Evolutionary conservation across 202 grass and related monocot genomes (phyloP).

Genomic region (Dendrocalamus latiflorus): DNA sequence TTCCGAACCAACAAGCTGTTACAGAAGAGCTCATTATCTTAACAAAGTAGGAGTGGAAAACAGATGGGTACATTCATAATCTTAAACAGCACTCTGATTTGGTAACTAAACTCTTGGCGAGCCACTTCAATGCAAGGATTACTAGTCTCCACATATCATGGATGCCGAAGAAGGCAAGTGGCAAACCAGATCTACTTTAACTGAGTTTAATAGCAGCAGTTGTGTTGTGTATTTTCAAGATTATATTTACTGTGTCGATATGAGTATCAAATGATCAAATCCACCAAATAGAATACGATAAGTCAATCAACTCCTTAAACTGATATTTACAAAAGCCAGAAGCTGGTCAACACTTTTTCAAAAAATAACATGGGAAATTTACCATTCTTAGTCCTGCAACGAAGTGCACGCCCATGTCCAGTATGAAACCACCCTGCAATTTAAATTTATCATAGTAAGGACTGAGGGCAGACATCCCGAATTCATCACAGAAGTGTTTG

Average conservation of each 20-base stretch:
- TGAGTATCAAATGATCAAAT: not conserved
- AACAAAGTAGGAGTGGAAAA: conserved; percentile 13
- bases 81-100: not conserved
- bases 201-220: not conserved
- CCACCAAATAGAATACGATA: not conserved
- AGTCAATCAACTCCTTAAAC: not conserved
- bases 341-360: not conserved
- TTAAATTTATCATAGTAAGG: conserved; percentile 17
- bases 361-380: conserved; percentile 10
- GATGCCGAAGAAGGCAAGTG: not conserved
- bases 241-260: not conserved
- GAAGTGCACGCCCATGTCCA: conserved; percentile 97
- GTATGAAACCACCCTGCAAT: conserved; percentile 93
- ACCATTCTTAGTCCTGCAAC: conserved; percentile 96
- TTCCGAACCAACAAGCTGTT: conserved; percentile 90
- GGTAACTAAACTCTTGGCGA: not conserved
- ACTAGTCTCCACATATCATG: not conserved
- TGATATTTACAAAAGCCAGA: not conserved
- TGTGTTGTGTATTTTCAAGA: not conserved
- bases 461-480: not conserved
- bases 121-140: not conserved
- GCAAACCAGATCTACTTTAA: conserved; percentile 8
- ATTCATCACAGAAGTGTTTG: not conserved
- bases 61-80: not conserved
- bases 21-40: conserved; percentile 29